These are phyloP conservation scores for Ustilago xerochloae DNA, from an alignment of 1,284 basidiomycete species.

Conservation along the genomic window DNA sequence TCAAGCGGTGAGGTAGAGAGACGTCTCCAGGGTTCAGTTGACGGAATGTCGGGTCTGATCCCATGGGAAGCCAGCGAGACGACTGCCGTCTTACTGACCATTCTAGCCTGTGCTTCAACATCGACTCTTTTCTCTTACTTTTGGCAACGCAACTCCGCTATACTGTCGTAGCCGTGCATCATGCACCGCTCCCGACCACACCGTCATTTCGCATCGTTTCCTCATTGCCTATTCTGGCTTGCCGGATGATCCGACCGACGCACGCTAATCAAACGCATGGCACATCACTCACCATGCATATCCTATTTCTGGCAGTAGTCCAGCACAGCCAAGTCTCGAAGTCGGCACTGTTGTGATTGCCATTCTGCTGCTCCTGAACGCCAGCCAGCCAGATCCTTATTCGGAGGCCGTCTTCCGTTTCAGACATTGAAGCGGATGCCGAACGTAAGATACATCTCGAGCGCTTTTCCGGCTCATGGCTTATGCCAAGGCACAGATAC, in stretches of 20 bases:
- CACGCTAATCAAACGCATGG: background rate
- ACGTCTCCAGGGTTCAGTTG: background rate
- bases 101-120: too few species aligned
- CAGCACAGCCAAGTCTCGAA: slow-evolving; percentile 11
- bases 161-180: background rate
- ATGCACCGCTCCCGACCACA: background rate
- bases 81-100: too few species aligned
- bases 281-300: background rate
- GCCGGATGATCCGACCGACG: background rate
- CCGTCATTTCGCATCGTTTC: slow-evolving; percentile 11
- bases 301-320: slow-evolving; percentile 7
- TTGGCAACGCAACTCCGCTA: background rate
- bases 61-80: background rate
- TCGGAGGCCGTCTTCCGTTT: too few species aligned
- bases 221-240: background rate
- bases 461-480: too few species aligned
- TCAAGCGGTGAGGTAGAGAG: background rate
- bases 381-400: too few species aligned
- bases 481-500: too few species aligned
- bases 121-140: background rate
- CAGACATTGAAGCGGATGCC: too few species aligned
- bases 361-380: too few species aligned
- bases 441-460: too few species aligned
- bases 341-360: too few species aligned
- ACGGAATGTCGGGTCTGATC: background rate